These are phyloP conservation scores for Solanum chiquidenum DNA, from an alignment of 257 asterid species.

Conservation along the genomic window DNA sequence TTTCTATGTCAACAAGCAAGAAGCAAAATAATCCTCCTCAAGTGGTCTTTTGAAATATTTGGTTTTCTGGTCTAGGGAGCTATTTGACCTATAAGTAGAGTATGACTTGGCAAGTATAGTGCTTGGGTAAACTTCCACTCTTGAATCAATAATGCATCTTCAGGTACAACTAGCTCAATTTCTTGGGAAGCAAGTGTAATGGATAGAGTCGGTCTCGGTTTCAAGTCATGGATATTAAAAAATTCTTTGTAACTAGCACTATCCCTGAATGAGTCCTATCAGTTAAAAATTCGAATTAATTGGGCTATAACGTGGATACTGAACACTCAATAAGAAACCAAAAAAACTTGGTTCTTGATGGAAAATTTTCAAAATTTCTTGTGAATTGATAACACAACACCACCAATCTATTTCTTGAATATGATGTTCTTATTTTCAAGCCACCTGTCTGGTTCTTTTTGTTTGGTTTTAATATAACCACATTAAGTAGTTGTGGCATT, in stretches of 20 bases:
- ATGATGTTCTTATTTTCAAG: neutral
- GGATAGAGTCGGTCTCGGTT: too few species aligned
- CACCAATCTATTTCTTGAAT: neutral
- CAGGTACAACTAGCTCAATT: neutral
- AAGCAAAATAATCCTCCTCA: neutral
- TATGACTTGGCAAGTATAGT: neutral
- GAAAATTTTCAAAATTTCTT: neutral
- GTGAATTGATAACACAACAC: neutral
- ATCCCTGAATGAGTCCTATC: too few species aligned
- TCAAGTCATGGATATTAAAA: too few species aligned
- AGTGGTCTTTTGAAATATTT: neutral
- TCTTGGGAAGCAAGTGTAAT: neutral
- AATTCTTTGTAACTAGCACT: too few species aligned
- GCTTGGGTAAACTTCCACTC: neutral
- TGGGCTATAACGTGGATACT: too few species aligned
- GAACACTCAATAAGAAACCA: too few species aligned
- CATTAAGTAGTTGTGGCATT: neutral
- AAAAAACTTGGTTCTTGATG: neutral
- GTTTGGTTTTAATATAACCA: neutral
- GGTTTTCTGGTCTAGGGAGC: neutral
- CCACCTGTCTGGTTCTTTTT: neutral
- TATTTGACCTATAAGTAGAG: neutral
- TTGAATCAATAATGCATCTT: neutral
- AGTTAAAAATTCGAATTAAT: too few species aligned
- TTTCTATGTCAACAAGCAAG: neutral